A percentile compares a stretch with the other conserved stretches of the same genome.
Conservation (phyloP, 495 filamentous ascomycete genomes). For the Aspergillus nanangensis region DNA sequence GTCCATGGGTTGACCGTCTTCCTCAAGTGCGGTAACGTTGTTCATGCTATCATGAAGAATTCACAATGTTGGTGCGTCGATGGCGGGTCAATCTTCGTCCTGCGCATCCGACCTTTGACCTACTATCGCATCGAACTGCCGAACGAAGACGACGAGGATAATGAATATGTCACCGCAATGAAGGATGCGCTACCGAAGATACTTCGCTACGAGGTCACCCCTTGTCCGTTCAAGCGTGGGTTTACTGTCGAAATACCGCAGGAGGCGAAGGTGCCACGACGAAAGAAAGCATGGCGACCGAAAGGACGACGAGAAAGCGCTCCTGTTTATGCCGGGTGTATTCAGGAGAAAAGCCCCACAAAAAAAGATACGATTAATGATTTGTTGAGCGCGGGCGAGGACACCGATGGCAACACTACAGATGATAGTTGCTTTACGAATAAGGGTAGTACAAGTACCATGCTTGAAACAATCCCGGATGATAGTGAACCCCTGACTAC, state of each 20-base stretch:
- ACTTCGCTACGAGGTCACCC: conserved; percentile 79
- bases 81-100: conserved; percentile 73
- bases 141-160: conserved; percentile 53
- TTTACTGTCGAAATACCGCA: conserved; percentile 76
- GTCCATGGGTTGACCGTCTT: conserved; percentile 79
- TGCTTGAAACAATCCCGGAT: conserved; percentile 23
- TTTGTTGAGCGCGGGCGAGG: conserved; percentile 28
- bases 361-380: conserved; percentile 19
- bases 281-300: conserved; percentile 67
- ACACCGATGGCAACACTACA: conserved; percentile 36
- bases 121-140: conserved; percentile 91
- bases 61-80: conserved; percentile 93
- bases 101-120: conserved; percentile 71
- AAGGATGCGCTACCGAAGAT: conserved; percentile 65
- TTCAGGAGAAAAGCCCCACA: conserved; percentile 6
- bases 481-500: conserved; percentile 16
- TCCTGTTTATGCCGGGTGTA: conserved; percentile 10
- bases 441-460: conserved; percentile 20
- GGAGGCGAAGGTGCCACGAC: conserved; percentile 57
- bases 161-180: conserved; percentile 54
- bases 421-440: conserved; percentile 32
- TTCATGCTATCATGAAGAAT: conserved; percentile 81
- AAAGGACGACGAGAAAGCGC: conserved; percentile 46
- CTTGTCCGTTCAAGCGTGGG: conserved; percentile 75
- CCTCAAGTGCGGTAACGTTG: conserved; percentile 72